Percentiles rank a stretch among this genome's conserved stretches.
These are phyloP conservation scores for Sugiyamaella smithiae DNA, from an alignment of 805 yeast genomes.

Conservation along the genomic window DNA sequence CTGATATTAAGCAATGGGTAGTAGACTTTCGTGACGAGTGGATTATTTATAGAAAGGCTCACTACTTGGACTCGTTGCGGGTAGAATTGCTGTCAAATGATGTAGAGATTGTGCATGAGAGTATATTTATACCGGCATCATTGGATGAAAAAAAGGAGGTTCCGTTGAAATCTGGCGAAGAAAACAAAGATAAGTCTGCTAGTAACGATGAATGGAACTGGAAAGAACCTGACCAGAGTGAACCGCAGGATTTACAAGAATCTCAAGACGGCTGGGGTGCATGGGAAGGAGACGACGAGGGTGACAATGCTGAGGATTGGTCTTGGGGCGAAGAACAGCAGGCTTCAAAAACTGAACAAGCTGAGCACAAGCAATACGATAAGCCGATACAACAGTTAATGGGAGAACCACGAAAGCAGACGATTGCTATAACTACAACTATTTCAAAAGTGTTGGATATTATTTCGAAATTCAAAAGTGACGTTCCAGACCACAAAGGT, in stretches of 20 bases:
- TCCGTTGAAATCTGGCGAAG: background rate
- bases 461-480: background rate
- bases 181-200: background rate
- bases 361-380: background rate
- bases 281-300: slow-evolving; percentile 6
- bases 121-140: background rate
- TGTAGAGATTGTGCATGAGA: background rate
- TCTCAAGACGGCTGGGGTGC: slow-evolving; percentile 2
- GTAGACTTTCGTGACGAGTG: slow-evolving; percentile 22
- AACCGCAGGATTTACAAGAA: slow-evolving; percentile 9
- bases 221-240: slow-evolving; percentile 21
- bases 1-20: slow-evolving; percentile 24
- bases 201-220: slow-evolving; percentile 22
- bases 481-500: background rate
- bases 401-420: background rate
- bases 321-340: slow-evolving; percentile 27
- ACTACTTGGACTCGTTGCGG: slow-evolving; percentile 20
- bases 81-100: background rate
- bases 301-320: slow-evolving; percentile 22
- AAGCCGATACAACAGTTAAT: background rate
- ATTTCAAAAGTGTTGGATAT: background rate
- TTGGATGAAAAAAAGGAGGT: background rate
- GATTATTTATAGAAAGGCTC: slow-evolving; percentile 19
- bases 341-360: background rate
- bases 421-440: background rate